Percentiles rank a stretch among this genome's conserved stretches.
Evolutionary conservation across 179 eudicot genomes (phyloP).

Genomic region (Beta macrorhiza): DNA sequence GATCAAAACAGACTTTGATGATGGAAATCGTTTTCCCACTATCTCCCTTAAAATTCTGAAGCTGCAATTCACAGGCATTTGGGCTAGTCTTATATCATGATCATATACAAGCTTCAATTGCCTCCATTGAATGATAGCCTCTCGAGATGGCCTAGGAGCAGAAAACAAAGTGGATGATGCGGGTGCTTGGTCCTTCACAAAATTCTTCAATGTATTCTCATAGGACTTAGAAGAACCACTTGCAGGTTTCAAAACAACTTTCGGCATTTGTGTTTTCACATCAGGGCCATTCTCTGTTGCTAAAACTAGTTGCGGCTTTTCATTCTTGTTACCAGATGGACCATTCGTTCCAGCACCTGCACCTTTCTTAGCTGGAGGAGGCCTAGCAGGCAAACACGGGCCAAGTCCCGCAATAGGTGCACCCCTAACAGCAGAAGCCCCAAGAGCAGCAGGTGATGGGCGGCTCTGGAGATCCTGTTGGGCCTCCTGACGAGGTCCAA

Average conservation of each 20-base stretch:
- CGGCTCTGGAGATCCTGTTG: conserved; percentile 88
- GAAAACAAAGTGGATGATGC: conserved; percentile 28
- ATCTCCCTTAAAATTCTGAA: conserved; percentile 72
- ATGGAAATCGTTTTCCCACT: conserved; percentile 67
- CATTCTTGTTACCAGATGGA: conserved; percentile 37
- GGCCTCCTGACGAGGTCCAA: conserved; percentile 67
- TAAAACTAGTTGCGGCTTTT: conserved; percentile 42
- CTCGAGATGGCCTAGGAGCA: conserved; percentile 23
- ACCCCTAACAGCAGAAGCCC: conserved; percentile 89
- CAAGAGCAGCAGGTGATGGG: conserved; percentile 92
- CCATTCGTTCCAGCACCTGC: conserved; percentile 32
- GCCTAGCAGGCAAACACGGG: conserved; percentile 85
- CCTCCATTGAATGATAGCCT: conserved; percentile 48
- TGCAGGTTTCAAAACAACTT: conserved; percentile 65
- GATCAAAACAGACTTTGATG: conserved; percentile 75
- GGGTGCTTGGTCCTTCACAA: conserved; percentile 30
- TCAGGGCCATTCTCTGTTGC: conserved; percentile 57
- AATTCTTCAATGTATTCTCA: conserved; percentile 36
- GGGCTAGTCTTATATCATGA: conserved; percentile 86
- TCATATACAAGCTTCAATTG: conserved; percentile 90
- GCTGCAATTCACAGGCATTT: conserved; percentile 79
- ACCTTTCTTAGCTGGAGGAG: conserved; percentile 67
- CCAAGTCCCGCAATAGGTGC: conserved; percentile 86
- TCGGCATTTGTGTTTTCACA: conserved; percentile 52
- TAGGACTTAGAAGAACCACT: conserved; percentile 49